These are phyloP conservation scores for Pseudocercospora macadamiae DNA, from an alignment of 2,329 filamentous ascomycete species.

Conservation along the genomic window DNA sequence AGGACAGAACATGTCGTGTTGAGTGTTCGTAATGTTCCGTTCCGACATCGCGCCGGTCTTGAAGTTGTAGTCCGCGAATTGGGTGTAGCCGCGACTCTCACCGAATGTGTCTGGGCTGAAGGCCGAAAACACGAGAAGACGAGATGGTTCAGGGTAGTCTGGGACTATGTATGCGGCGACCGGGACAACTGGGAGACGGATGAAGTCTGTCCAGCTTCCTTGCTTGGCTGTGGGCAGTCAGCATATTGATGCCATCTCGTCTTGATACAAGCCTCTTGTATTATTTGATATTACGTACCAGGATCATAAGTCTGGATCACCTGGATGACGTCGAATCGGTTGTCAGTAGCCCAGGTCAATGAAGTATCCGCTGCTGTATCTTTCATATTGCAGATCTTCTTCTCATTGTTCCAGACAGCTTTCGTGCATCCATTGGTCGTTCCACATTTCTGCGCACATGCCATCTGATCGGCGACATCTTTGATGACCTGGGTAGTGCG, in stretches of 20 bases:
- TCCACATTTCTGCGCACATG: conserved; percentile 9
- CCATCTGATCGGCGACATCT: neutral
- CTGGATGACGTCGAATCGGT: conserved; percentile 8
- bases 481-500: neutral
- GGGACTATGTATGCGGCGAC: conserved; percentile 18
- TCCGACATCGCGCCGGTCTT: conserved; percentile 16
- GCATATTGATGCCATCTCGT: neutral
- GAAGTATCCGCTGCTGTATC: neutral
- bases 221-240: conserved; percentile 2
- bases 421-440: conserved; percentile 10
- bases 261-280: neutral
- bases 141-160: conserved; percentile 8
- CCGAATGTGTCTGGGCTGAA: conserved; percentile 7
- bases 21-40: conserved; percentile 42
- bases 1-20: conserved; percentile 62
- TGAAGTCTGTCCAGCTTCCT: conserved; percentile 14
- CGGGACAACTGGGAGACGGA: conserved; percentile 16
- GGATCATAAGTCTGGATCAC: neutral
- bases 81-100: conserved; percentile 1
- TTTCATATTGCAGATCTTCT: conserved; percentile 8
- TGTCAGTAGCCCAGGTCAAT: conserved; percentile 6
- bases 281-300: neutral
- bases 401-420: conserved; percentile 8
- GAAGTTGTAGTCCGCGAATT: conserved; percentile 21
- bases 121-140: conserved; percentile 14